Conservation (phyloP, 768 basidiomycete species). For the Podaxis carcinomalis region DNA sequence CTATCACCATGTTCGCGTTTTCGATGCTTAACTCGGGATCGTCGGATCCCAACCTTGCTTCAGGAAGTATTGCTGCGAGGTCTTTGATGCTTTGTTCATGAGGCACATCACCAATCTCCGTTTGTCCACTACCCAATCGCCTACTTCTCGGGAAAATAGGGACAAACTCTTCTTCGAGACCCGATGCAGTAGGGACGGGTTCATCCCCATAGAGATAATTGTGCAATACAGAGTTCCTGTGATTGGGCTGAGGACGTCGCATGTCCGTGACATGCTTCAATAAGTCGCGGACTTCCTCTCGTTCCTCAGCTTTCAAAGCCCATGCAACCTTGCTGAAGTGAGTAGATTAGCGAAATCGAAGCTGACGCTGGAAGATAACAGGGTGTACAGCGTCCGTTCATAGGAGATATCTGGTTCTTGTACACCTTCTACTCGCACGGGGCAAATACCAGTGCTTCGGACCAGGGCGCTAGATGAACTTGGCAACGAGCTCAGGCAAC, state of each 20-base stretch:
- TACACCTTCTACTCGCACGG: constrained; percentile 24
- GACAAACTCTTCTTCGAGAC: constrained; percentile 19
- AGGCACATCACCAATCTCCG: not conserved
- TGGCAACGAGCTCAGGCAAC: constrained; percentile 1
- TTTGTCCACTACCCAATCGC: constrained; percentile 15
- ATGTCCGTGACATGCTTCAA: constrained; percentile 2
- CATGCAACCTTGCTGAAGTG: constrained; percentile 4
- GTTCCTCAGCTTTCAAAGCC: not conserved
- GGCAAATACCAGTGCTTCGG: constrained; percentile 6
- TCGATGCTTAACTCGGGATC: constrained; percentile 41
- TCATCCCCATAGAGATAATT: constrained; percentile 13
- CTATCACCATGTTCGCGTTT: constrained; percentile 49
- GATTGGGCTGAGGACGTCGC: constrained; percentile 3
- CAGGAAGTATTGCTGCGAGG: constrained; percentile 10
- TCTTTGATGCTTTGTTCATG: constrained; percentile 8
- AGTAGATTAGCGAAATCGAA: not conserved
- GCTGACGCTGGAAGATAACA: not conserved
- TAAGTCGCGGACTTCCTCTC: not conserved
- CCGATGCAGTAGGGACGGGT: not conserved
- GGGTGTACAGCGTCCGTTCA: constrained; percentile 22
- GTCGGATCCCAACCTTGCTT: constrained; percentile 11
- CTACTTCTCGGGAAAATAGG: constrained; percentile 41
- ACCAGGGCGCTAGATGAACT: not conserved
- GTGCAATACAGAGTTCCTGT: constrained; percentile 25
- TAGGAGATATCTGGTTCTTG: constrained; percentile 12